Evolutionary conservation across 2,329 filamentous ascomycete genomes (phyloP).

Genomic region (Diaporthe sp.): DNA sequence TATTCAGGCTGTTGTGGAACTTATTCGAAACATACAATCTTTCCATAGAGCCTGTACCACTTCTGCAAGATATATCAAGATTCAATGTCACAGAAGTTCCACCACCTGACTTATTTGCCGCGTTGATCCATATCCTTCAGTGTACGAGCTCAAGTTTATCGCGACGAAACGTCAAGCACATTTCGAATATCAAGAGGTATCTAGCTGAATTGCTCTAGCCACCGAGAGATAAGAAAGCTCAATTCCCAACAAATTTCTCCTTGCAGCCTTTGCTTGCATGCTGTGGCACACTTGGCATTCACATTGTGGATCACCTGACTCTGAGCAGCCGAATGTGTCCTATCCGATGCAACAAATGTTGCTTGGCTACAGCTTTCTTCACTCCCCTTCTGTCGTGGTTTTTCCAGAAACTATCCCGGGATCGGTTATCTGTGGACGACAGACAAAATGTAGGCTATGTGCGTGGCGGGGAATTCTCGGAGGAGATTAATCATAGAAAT

Average conservation of each 20-base stretch:
- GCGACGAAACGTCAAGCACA: no score
- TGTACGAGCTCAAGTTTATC: neutral
- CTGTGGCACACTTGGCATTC: neutral
- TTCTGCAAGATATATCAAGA: no score
- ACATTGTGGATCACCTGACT: neutral
- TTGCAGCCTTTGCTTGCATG: neutral
- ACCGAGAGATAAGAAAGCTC: no score
- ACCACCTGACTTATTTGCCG: neutral
- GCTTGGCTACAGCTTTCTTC: no score
- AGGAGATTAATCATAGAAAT: neutral
- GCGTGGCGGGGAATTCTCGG: slow-evolving; percentile 2
- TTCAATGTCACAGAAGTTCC: neutral
- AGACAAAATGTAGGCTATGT: neutral
- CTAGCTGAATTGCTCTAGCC: neutral
- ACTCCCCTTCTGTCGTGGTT: neutral
- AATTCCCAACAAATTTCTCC: no score
- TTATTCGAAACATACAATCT: neutral
- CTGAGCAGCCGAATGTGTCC: neutral
- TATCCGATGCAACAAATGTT: neutral
- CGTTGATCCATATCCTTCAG: neutral
- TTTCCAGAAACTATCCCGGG: neutral
- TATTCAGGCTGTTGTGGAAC: neutral
- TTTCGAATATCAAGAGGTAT: no score
- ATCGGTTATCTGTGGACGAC: neutral
- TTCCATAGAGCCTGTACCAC: no score